Evolutionary conservation across 1,284 basidiomycete genomes (phyloP).

Genomic region (Apiotrichum laibachii): DNA sequence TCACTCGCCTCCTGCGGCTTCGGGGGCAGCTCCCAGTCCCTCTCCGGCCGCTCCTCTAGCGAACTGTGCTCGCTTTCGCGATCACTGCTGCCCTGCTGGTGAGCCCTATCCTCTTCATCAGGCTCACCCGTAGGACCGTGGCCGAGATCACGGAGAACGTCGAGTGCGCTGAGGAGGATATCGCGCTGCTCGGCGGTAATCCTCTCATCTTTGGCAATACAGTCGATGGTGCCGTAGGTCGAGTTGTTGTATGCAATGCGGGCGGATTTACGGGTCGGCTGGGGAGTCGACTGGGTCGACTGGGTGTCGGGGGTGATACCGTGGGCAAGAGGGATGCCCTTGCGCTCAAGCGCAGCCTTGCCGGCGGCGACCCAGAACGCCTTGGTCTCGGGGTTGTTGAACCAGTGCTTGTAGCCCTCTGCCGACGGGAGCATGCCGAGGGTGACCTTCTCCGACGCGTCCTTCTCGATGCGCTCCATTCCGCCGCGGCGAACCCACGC

Average conservation of each 20-base stretch:
- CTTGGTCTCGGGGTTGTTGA: constrained; percentile 6
- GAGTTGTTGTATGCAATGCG: not conserved
- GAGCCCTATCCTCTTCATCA: not conserved
- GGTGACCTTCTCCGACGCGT: constrained; percentile 7
- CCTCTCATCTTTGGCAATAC: not conserved
- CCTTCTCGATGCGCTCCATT: constrained; percentile 18
- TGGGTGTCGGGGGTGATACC: constrained; percentile 13
- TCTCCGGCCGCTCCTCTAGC: no score
- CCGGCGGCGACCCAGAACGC: constrained; percentile 35
- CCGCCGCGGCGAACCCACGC: constrained; percentile 46
- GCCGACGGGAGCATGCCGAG: constrained; percentile 36
- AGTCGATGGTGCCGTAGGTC: not conserved
- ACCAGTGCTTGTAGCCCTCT: constrained; percentile 37
- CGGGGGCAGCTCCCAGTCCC: no score
- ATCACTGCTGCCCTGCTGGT: not conserved
- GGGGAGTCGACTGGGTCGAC: not conserved
- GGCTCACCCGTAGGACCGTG: not conserved
- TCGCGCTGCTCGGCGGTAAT: not conserved
- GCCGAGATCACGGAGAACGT: not conserved
- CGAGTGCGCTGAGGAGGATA: not conserved
- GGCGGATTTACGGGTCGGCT: not conserved
- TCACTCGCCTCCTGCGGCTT: no score
- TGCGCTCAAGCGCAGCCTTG: constrained; percentile 28
- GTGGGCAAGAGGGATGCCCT: constrained; percentile 34
- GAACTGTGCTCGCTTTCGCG: no score